These are phyloP conservation scores for Apiotrichum domesticum DNA, from an alignment of 1,284 basidiomycete species.

Conservation along the genomic window DNA sequence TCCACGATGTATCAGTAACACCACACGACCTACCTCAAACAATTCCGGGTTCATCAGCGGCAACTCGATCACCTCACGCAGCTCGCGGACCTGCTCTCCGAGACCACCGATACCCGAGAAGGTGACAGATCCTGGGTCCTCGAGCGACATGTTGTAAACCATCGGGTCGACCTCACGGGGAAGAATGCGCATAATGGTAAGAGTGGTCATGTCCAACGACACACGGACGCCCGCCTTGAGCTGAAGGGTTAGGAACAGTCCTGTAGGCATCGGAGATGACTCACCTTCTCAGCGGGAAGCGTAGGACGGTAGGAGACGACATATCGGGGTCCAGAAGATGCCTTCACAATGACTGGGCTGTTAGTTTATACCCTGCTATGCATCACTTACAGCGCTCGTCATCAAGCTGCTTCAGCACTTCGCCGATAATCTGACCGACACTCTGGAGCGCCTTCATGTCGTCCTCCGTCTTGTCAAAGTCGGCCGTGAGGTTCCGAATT, in stretches of 20 bases:
- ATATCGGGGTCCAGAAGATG: constrained; percentile 95
- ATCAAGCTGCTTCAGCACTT: constrained; percentile 97
- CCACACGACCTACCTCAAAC: constrained; percentile 51
- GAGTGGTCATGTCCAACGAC: constrained; percentile 97
- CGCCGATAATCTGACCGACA: constrained; percentile 98
- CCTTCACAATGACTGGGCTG: constrained; percentile 89
- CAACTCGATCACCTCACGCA: constrained; percentile 95
- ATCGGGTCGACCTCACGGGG: constrained; percentile 96
- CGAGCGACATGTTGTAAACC: constrained; percentile 99
- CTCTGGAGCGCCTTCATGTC: constrained; percentile 99
- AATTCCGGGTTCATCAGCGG: constrained; percentile 93
- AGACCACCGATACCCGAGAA: constrained; percentile 98
- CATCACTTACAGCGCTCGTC: constrained; percentile 82
- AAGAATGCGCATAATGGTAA: constrained; percentile 97
- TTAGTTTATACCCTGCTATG: not conserved
- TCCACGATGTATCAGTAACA: not conserved
- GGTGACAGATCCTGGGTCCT: constrained; percentile 90
- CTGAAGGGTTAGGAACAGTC: constrained; percentile 23
- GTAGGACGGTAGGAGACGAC: constrained; percentile 97
- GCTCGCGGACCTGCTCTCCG: constrained; percentile 90
- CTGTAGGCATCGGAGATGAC: constrained; percentile 4
- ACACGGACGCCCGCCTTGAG: constrained; percentile 93
- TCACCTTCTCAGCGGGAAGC: constrained; percentile 72
- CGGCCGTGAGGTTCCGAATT: constrained; percentile 78
- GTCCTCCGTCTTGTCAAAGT: constrained; percentile 94